Evolutionary conservation across 805 yeast species (phyloP).

Genomic region (Teunomyces stri): DNA sequence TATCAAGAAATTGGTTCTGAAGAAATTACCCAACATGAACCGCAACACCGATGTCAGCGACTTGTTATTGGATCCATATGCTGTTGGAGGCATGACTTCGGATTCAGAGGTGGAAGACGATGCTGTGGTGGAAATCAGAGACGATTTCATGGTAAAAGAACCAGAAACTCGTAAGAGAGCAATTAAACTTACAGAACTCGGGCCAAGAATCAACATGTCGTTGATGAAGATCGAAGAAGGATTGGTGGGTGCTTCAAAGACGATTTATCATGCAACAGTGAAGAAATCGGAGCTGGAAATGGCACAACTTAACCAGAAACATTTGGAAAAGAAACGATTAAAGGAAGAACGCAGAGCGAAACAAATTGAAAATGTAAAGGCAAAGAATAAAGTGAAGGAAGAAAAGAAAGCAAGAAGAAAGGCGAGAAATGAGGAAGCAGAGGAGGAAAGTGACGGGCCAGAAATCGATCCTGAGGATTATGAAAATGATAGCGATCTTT

Average conservation of each 20-base stretch:
- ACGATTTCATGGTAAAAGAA: conserved; percentile 7
- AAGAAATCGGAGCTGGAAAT: conserved; percentile 63
- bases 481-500: conserved; percentile 51
- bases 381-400: conserved; percentile 69
- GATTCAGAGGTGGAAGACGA: conserved; percentile 96
- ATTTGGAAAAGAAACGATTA: conserved; percentile 56
- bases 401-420: conserved; percentile 69
- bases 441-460: conserved; percentile 29
- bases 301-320: conserved; percentile 61
- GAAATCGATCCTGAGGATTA: conserved; percentile 44
- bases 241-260: conserved; percentile 76
- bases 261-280: conserved; percentile 74
- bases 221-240: conserved; percentile 91
- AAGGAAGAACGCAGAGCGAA: conserved; percentile 71
- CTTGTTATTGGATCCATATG: conserved; percentile 76
- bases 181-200: conserved; percentile 86
- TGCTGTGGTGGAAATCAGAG: conserved; percentile 62
- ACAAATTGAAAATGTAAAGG: conserved; percentile 75
- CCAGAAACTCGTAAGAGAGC: conserved; percentile 59
- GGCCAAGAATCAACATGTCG: conserved; percentile 80
- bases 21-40: conserved; percentile 71
- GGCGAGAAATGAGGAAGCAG: conserved; percentile 43
- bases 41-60: conserved; percentile 76
- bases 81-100: conserved; percentile 76
- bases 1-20: conserved; percentile 65